Evolutionary conservation across 208 protist genomes (phyloP).

Genomic region (Leishmania braziliensis): DNA sequence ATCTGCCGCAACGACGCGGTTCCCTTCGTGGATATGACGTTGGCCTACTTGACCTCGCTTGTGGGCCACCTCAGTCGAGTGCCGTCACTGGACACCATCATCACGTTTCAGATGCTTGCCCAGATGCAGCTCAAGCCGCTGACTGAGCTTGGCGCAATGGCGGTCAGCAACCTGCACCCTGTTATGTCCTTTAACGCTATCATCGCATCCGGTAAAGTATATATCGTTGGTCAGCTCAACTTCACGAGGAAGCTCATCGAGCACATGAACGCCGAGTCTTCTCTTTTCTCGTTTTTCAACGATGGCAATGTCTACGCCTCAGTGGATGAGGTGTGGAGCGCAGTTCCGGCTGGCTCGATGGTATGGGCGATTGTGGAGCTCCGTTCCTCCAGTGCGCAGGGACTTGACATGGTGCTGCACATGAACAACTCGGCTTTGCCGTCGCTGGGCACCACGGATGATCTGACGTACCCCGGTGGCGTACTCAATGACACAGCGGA

Average conservation of each 20-base stretch:
- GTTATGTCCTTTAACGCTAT: conserved; percentile 52
- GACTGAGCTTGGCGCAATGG: conserved; percentile 31
- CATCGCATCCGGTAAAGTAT: conserved; percentile 41
- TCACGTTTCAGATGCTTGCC: conserved; percentile 43
- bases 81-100: conserved; percentile 14
- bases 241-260: conserved; percentile 34
- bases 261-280: conserved; percentile 27
- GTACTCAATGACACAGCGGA: conserved; percentile 33
- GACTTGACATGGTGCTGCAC: conserved; percentile 31
- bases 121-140: conserved; percentile 34
- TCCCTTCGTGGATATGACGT: conserved; percentile 27
- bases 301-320: conserved; percentile 10
- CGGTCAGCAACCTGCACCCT: conserved; percentile 13
- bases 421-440: conserved; percentile 45
- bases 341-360: background rate
- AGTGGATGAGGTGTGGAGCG: background rate
- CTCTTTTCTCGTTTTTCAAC: conserved; percentile 40
- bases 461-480: conserved; percentile 36
- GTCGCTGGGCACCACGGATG: conserved; percentile 13
- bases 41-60: conserved; percentile 28
- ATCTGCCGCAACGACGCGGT: conserved; percentile 6
- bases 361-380: conserved; percentile 25
- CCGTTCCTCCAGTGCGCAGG: background rate
- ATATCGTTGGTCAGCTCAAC: conserved; percentile 42
- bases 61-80: conserved; percentile 14